Base-by-base conservation (phyloP, 345 rosid genomes). In the Reutealis trisperma region DNA sequence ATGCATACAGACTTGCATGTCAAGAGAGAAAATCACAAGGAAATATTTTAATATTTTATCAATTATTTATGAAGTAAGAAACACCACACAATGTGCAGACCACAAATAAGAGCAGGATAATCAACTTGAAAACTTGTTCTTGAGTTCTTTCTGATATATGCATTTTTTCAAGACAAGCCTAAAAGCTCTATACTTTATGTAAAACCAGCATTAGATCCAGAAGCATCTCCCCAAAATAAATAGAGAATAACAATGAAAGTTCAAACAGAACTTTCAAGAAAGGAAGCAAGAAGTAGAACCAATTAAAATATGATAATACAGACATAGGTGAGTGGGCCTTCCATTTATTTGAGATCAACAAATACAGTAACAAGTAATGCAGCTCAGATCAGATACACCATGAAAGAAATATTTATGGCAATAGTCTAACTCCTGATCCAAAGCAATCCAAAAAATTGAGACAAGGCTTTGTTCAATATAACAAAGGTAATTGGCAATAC, bases 401-500 rank as follows among this genome's bases (percentile, higher is more conserved):
- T 22, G 24, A 11, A 54, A 73, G 45, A 19, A 34, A 51, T 34
- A 63, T 63, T 34, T 8, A 67, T 34, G 61, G 42, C 60, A 27
- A 42, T 8, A 27, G 12, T 51, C 27, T 62, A 77, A 15, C 74
- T 61, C 67, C 41, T 30, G 30, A 30, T 10, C 18, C 49, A 32
- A 32, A 49, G 72, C 41, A 49, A 2, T 19, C 37, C 57, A 11
- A 30, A 62, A 1, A 8, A 45, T 25, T 62, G 45, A 25, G 27
- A 64, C 1, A 75, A 54, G 45, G 10, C 21, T 41, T 66, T 15
- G 45, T 1, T 67, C 6, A 25, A 47, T 25, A 64, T 12, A 57
- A 49, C 30, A 64, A 41, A 44, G 47, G 42, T 5, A 30, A 5
- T 7, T 9, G 22, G 27, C 18, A 19, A 75, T 89, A 96, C 99